Conservation (phyloP, 805 yeast genomes). For the Kluyveromyces starmeri region DNA sequence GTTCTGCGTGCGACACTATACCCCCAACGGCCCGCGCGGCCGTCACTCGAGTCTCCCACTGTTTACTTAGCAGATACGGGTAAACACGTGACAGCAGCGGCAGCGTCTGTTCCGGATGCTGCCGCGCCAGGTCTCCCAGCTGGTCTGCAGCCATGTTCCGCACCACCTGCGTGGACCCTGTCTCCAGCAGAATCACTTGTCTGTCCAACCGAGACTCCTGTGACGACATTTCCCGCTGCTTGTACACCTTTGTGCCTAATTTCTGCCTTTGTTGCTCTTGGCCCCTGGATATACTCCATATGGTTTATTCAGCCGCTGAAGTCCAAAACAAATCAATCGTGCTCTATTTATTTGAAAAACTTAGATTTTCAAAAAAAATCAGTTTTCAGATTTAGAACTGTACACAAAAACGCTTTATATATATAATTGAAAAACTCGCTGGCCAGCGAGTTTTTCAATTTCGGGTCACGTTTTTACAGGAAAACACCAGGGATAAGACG, state of each 20-base stretch:
- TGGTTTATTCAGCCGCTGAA: slow-evolving; percentile 2
- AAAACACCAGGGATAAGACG: too few species aligned
- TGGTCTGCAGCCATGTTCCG: slow-evolving; percentile 97
- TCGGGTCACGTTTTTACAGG: too few species aligned
- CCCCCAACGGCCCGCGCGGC: slow-evolving; percentile 95
- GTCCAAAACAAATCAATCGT: not conserved
- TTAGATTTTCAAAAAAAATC: not conserved
- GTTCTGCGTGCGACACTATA: slow-evolving; percentile 64
- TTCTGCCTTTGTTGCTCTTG: not conserved
- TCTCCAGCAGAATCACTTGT: slow-evolving; percentile 54
- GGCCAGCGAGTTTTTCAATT: too few species aligned
- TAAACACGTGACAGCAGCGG: slow-evolving; percentile 80
- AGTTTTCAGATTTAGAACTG: too few species aligned
- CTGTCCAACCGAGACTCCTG: slow-evolving; percentile 37
- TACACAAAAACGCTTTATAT: too few species aligned
- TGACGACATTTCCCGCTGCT: slow-evolving; percentile 22
- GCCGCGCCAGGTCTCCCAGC: slow-evolving; percentile 84
- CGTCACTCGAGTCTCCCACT: slow-evolving; percentile 95
- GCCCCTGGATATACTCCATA: not conserved
- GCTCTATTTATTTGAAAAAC: not conserved
- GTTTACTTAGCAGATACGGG: slow-evolving; percentile 71
- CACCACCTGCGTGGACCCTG: slow-evolving; percentile 90
- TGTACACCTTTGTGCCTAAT: not conserved
- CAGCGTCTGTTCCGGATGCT: slow-evolving; percentile 88
- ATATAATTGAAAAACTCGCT: too few species aligned